Evolutionary conservation across 2,329 filamentous ascomycete species (phyloP).

Genomic region (Spiromastix sp.): DNA sequence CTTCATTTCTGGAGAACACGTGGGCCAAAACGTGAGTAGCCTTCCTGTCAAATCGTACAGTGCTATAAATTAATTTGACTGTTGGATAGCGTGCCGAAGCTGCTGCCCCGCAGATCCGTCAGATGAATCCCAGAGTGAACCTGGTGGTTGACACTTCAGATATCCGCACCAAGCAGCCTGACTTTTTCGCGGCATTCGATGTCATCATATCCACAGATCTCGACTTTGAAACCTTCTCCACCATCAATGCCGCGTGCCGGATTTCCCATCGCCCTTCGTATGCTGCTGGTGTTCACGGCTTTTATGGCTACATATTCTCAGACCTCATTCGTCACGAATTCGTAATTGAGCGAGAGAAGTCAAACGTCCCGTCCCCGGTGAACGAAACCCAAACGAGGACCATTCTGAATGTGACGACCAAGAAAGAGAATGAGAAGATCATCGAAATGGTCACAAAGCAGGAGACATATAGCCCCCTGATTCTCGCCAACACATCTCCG

Average conservation of each 20-base stretch:
- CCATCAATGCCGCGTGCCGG: conserved; percentile 79
- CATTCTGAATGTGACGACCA: conserved; percentile 61
- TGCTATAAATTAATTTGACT: conserved; percentile 11
- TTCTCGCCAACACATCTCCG: conserved; percentile 70
- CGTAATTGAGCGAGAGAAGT: conserved; percentile 72
- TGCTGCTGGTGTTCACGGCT: conserved; percentile 72
- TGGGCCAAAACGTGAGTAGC: conserved; percentile 59
- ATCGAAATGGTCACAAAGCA: conserved; percentile 85
- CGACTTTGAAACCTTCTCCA: conserved; percentile 60
- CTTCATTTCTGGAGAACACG: conserved; percentile 60
- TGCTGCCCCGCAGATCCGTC: conserved; percentile 64
- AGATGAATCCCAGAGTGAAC: conserved; percentile 79
- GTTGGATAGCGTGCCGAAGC: conserved; percentile 59
- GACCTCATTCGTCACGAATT: conserved; percentile 88
- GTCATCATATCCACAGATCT: conserved; percentile 86
- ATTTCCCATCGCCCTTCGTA: conserved; percentile 75
- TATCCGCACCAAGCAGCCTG: conserved; percentile 56
- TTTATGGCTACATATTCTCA: conserved; percentile 92
- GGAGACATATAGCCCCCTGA: conserved; percentile 79
- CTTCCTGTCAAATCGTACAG: background rate
- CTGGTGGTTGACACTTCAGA: conserved; percentile 60
- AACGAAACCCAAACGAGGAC: conserved; percentile 68
- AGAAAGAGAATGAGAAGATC: conserved; percentile 58
- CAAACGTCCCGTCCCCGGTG: conserved; percentile 56
- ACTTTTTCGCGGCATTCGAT: conserved; percentile 71